Percentiles rank a stretch among this genome's conserved stretches.
Conservation (phyloP, 1,284 basidiomycete genomes). For the Wallemia hederae region DNA sequence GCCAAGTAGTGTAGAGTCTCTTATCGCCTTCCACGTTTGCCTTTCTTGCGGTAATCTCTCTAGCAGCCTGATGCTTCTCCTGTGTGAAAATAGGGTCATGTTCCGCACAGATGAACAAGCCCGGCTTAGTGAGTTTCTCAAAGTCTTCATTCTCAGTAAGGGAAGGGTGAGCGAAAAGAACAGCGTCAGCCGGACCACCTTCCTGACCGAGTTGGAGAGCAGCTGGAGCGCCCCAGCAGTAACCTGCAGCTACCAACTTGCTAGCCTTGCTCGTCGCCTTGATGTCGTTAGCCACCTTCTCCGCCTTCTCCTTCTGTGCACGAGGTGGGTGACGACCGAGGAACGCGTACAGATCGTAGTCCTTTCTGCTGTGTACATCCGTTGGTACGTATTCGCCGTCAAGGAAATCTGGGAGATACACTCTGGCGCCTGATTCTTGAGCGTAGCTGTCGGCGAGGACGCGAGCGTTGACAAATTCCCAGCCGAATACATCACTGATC, state of each 20-base stretch:
- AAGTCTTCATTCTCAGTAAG: constrained; percentile 6
- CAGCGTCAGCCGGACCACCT: constrained; percentile 5
- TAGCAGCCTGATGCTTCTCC: not conserved
- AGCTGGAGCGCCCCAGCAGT: constrained; percentile 7
- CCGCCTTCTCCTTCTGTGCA: not conserved
- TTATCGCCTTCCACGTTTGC: not conserved
- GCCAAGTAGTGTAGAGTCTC: not conserved
- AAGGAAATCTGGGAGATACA: not conserved
- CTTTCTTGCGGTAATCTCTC: not conserved
- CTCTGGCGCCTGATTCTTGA: constrained; percentile 3
- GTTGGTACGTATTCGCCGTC: not conserved
- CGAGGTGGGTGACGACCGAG: not conserved
- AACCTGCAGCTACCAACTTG: constrained; percentile 5
- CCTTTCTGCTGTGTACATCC: not conserved
- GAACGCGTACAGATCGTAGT: not conserved
- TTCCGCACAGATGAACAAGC: constrained; percentile 5
- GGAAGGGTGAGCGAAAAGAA: constrained; percentile 7
- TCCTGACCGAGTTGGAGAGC: not conserved
- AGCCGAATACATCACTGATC: not conserved
- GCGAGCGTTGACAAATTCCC: constrained; percentile 2
- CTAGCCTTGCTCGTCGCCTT: not conserved
- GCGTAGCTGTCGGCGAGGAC: constrained; percentile 7
- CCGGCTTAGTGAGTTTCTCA: constrained; percentile 3
- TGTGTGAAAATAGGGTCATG: not conserved
- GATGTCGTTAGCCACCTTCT: not conserved